Conservation (phyloP, 2,329 filamentous ascomycete species). For the Fusarium verticillioides region DNA sequence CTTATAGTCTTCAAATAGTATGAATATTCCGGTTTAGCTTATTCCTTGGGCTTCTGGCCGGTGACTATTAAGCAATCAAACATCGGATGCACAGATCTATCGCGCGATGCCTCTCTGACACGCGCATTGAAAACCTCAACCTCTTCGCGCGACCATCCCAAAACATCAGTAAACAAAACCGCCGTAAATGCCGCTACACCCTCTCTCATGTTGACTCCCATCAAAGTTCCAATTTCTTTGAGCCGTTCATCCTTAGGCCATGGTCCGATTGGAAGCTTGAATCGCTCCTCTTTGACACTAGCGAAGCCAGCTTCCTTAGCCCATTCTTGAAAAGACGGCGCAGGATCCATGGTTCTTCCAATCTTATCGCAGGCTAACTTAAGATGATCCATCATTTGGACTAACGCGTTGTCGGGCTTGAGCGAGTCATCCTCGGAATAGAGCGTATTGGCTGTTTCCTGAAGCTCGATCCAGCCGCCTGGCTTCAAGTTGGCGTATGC, state of each 20-base stretch:
- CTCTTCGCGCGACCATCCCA: conserved; percentile 54
- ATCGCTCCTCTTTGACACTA: conserved; percentile 46
- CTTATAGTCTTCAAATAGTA: no score
- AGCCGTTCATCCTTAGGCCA: conserved; percentile 51
- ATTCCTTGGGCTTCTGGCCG: conserved; percentile 42
- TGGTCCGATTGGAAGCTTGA: conserved; percentile 50
- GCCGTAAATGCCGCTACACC: conserved; percentile 54
- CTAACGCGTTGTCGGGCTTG: conserved; percentile 49
- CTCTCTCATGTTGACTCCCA: conserved; percentile 51
- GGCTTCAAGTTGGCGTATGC: conserved; percentile 53
- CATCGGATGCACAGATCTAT: conserved; percentile 45
- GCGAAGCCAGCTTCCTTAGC: conserved; percentile 51
- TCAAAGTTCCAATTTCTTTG: conserved; percentile 48
- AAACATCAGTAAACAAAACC: conserved; percentile 51
- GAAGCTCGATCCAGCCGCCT: conserved; percentile 60
- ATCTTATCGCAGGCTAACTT: conserved; percentile 43
- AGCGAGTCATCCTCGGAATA: conserved; percentile 55
- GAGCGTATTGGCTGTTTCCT: conserved; percentile 53
- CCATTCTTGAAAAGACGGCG: conserved; percentile 45
- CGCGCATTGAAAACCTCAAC: conserved; percentile 53
- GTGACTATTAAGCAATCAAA: conserved; percentile 48
- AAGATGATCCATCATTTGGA: conserved; percentile 43
- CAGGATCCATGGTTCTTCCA: conserved; percentile 47
- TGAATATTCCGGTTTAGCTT: accelerated
- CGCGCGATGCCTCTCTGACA: conserved; percentile 39